Evolutionary conservation across 192 early-diverging fungal genomes (phyloP).

Genomic region (Coemansia sp.): DNA sequence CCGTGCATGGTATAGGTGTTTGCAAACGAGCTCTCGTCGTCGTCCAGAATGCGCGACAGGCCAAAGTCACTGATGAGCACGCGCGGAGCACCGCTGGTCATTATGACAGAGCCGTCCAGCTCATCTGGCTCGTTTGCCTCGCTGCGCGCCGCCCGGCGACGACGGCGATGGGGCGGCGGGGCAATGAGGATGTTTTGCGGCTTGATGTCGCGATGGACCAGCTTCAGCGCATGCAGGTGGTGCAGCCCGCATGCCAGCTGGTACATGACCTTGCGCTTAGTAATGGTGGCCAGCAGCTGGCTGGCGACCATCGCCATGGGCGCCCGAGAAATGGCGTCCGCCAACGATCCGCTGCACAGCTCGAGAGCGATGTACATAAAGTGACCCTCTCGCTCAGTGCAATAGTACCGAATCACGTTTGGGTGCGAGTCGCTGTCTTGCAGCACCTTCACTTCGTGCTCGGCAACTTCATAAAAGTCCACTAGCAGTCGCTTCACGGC

Average conservation of each 20-base stretch:
- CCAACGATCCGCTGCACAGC: constrained; percentile 85
- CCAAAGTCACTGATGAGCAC: constrained; percentile 98
- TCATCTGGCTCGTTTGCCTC: constrained; percentile 1
- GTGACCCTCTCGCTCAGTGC: constrained; percentile 81
- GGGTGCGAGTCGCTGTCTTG: constrained; percentile 95
- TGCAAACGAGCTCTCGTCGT: constrained; percentile 93
- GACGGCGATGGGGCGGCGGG: constrained; percentile 58
- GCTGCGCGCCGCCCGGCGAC: background rate
- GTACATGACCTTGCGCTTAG: constrained; percentile 69
- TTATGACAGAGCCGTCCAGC: constrained; percentile 27
- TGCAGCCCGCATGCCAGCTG: constrained; percentile 88
- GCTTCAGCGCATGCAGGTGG: constrained; percentile 91
- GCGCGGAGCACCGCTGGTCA: constrained; percentile 52
- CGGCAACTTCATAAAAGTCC: constrained; percentile 96
- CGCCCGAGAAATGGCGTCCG: constrained; percentile 80
- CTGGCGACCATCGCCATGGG: constrained; percentile 32
- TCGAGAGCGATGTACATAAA: constrained; percentile 99
- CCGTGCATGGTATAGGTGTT: constrained; percentile 79
- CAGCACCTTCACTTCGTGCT: constrained; percentile 90
- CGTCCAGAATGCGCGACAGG: constrained; percentile 91
- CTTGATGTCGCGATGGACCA: constrained; percentile 99
- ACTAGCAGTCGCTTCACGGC: constrained; percentile 93
- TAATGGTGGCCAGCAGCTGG: constrained; percentile 53
- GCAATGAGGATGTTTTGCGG: constrained; percentile 93
- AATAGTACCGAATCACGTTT: constrained; percentile 96